A percentile compares a stretch with the other conserved stretches of the same genome.
phyloP scores from a whole-genome alignment of 345 rosid genomes.

The Arabis alpina region DNA sequence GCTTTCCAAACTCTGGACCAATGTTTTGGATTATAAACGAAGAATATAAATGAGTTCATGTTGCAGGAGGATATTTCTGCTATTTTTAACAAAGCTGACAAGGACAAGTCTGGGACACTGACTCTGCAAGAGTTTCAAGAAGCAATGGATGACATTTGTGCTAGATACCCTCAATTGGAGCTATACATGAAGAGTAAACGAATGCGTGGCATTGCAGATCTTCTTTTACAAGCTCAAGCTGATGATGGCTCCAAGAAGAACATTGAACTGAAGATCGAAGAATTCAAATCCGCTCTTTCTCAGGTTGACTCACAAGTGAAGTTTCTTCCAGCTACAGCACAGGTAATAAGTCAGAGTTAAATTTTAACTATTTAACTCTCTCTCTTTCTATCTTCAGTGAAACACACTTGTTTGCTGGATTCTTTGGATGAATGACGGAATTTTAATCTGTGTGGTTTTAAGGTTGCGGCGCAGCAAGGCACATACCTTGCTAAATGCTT shows the following conservation, averaged over 20 bases:
- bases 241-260: conserved; percentile 68
- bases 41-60: conserved; percentile 2
- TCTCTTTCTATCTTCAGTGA: neutral
- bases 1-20: neutral
- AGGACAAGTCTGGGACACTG: conserved; percentile 88
- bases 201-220: conserved; percentile 64
- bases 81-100: conserved; percentile 87
- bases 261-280: conserved; percentile 76
- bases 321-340: conserved; percentile 95
- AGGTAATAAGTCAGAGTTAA: conserved; percentile 48
- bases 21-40: neutral
- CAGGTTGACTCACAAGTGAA: conserved; percentile 90
- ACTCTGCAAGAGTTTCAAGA: conserved; percentile 80
- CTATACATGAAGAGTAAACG: conserved; percentile 80
- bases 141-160: conserved; percentile 73
- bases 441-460: neutral
- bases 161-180: conserved; percentile 92
- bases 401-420: conserved; percentile 2
- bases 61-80: conserved; percentile 77
- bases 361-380: neutral
- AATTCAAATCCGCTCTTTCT: conserved; percentile 78
- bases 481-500: conserved; percentile 90
- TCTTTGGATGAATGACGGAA: neutral
- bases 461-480: conserved; percentile 99
- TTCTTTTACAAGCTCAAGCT: conserved; percentile 63